These are phyloP conservation scores for Xylariaceae sp. DNA, from an alignment of 2,329 filamentous ascomycete species.

Conservation along the genomic window DNA sequence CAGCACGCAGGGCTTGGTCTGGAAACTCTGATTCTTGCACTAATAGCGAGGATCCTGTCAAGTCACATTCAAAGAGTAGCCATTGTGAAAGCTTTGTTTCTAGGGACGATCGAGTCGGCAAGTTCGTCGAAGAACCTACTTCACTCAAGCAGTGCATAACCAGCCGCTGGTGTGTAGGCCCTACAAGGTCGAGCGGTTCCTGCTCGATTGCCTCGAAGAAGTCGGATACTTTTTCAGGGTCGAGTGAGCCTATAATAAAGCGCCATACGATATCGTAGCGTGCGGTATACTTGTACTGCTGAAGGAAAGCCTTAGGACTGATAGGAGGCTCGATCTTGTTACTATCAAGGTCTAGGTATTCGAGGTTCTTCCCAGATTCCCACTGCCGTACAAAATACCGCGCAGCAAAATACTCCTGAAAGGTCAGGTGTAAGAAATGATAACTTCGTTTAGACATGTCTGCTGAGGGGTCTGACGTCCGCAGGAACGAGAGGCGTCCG, in stretches of 20 bases:
- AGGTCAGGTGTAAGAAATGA: slow-evolving; percentile 51
- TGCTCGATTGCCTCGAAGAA: slow-evolving; percentile 44
- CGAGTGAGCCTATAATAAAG: slow-evolving; percentile 48
- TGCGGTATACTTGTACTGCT: slow-evolving; percentile 46
- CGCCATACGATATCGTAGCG: slow-evolving; percentile 51
- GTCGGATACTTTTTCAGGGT: slow-evolving; percentile 20
- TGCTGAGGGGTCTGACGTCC: slow-evolving; percentile 44
- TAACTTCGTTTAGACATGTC: slow-evolving; percentile 38
- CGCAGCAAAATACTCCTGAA: slow-evolving; percentile 52
- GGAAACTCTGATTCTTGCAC: too few species aligned
- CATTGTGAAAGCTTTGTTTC: too few species aligned
- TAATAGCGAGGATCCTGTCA: too few species aligned
- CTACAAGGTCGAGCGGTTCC: slow-evolving; percentile 46
- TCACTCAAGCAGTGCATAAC: slow-evolving; percentile 49
- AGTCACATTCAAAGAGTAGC: too few species aligned
- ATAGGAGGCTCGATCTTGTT: slow-evolving; percentile 1
- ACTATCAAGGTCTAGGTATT: slow-evolving; percentile 24
- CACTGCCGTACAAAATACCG: slow-evolving; percentile 46
- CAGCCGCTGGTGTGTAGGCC: slow-evolving; percentile 47
- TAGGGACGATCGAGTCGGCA: too few species aligned
- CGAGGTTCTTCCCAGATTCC: slow-evolving; percentile 31
- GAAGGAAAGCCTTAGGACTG: slow-evolving; percentile 40
- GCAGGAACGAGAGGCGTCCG: slow-evolving; percentile 45
- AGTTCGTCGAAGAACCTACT: too few species aligned
- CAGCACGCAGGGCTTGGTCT: too few species aligned